phyloP scores from a whole-genome alignment of 371 early-diverging fungal genomes.

The Syncephalastrum contaminatum region DNA sequence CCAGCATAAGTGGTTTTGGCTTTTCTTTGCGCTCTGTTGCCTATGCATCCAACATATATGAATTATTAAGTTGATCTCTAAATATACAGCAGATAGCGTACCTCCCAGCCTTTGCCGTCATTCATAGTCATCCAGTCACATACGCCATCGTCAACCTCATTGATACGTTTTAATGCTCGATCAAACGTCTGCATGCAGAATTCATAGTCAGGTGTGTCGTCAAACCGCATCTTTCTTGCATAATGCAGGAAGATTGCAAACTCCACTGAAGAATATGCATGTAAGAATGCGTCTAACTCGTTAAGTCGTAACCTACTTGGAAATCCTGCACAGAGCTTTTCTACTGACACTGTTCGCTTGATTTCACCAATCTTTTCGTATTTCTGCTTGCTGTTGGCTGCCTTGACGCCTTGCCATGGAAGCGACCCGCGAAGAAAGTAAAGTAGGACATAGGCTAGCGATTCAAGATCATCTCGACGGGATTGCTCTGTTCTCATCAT shows the following conservation, averaged over 20 bases:
- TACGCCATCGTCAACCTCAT: slow-evolving; percentile 76
- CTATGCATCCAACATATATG: background rate
- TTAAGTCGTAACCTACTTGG: slow-evolving; percentile 73
- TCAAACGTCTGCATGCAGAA: slow-evolving; percentile 76
- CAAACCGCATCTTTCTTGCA: slow-evolving; percentile 76
- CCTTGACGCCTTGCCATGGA: slow-evolving; percentile 99
- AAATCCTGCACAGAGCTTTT: slow-evolving; percentile 89
- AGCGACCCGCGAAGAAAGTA: slow-evolving; percentile 97
- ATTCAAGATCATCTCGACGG: slow-evolving; percentile 98
- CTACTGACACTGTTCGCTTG: slow-evolving; percentile 95
- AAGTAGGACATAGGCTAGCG: slow-evolving; percentile 96
- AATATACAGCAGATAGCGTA: background rate
- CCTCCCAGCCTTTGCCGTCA: slow-evolving; percentile 14
- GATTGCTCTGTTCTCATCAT: slow-evolving; percentile 79
- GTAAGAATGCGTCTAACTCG: background rate
- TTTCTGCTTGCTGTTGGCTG: slow-evolving; percentile 96
- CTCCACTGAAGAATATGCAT: slow-evolving; percentile 48
- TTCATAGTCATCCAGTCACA: slow-evolving; percentile 82
- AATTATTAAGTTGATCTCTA: no score
- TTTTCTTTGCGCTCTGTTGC: no score
- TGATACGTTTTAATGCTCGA: slow-evolving; percentile 57
- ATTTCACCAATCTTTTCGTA: slow-evolving; percentile 98
- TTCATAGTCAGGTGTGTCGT: slow-evolving; percentile 92
- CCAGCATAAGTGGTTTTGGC: no score
- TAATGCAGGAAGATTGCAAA: slow-evolving; percentile 73